These are phyloP conservation scores for Mycena chlorophos DNA, from an alignment of 768 basidiomycete genomes.

Conservation along the genomic window DNA sequence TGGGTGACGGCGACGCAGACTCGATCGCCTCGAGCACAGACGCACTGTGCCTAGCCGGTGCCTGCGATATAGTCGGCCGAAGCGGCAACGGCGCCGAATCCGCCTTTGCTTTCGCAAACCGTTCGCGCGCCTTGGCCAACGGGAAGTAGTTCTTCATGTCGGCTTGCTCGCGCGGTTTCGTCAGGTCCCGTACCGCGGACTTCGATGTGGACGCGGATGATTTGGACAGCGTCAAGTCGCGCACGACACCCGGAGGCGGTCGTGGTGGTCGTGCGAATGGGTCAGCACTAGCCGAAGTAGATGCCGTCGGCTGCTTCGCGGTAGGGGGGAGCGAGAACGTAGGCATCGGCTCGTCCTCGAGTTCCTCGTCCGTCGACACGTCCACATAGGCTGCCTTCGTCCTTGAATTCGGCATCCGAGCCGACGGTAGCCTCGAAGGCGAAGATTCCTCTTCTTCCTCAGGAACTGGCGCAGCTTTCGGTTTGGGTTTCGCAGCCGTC, in stretches of 20 bases:
- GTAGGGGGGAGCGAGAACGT: neutral
- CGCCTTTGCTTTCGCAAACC: conserved; percentile 4
- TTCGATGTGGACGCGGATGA: neutral
- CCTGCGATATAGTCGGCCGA: neutral
- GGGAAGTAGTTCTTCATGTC: conserved; percentile 22
- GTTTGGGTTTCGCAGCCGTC: neutral
- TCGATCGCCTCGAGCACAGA: neutral
- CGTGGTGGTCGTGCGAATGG: neutral
- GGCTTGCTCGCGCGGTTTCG: conserved; percentile 3
- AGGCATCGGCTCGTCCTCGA: neutral
- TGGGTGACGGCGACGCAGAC: too few relatives aligned
- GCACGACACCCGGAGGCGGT: neutral
- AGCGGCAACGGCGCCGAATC: conserved; percentile 9
- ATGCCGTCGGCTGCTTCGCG: neutral
- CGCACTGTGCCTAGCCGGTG: neutral
- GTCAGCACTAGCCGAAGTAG: neutral
- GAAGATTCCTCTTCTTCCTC: conserved; percentile 11
- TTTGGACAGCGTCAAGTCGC: neutral
- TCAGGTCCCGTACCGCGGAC: conserved; percentile 21
- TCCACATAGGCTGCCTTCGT: conserved; percentile 4
- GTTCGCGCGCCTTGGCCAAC: conserved; percentile 10
- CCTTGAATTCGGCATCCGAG: conserved; percentile 6
- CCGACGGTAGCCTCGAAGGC: conserved; percentile 3
- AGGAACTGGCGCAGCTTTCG: conserved; percentile 1
- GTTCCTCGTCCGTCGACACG: neutral